Evolutionary conservation across 169 alveolate genomes (phyloP), one percentile per base, ranked within the genome.

Genomic region (Plasmodium inui): DNA sequence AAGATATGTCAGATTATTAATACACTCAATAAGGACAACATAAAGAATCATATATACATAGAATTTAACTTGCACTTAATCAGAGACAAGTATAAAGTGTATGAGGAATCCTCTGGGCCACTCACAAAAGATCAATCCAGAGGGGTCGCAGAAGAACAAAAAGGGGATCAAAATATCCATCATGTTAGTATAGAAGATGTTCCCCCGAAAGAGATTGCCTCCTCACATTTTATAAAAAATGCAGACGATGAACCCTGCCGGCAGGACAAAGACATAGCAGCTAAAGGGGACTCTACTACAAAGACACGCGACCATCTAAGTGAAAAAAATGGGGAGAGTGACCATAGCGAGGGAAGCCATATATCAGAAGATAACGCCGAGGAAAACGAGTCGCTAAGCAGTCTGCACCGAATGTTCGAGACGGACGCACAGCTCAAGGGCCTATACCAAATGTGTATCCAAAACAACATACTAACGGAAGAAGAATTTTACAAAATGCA

Each of bases 401-500:
- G 46, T 19, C 67, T 86, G 67, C 57, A 76, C 41, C 74, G 57
- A 86, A 53, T 86, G 46, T 44, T 86, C 26, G 84, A 86, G 46
- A 17, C 79, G 1, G 93, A 86, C 44, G 8, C 79, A 30, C 74
- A 57, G 14, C 81, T 86, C 14, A 86, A 86, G 46, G 55, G 70
- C 6, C 81, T 86, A n/a, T 86, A 86, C 26, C 72, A 78, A 26
- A 74, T 86, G 86, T 86, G 93, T 74, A 86, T 86, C 22, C 81
- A 86, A 70, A 86, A 86, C 44, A 57, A 86, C 61, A 86, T 86
- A 86, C 30, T 86, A 86, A 55, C 79, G 22, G 82, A 86, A 32
- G 32, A 86, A 17, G 93, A 86, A 53, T 86, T 86, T 44, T 86
- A 86, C 81, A 86, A 70, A 39, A n/a, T 86, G 12, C 93, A 86